These are phyloP conservation scores for Vaccinium macrocarpon DNA, from an alignment of 148 eudicot species.

Conservation along the genomic window DNA sequence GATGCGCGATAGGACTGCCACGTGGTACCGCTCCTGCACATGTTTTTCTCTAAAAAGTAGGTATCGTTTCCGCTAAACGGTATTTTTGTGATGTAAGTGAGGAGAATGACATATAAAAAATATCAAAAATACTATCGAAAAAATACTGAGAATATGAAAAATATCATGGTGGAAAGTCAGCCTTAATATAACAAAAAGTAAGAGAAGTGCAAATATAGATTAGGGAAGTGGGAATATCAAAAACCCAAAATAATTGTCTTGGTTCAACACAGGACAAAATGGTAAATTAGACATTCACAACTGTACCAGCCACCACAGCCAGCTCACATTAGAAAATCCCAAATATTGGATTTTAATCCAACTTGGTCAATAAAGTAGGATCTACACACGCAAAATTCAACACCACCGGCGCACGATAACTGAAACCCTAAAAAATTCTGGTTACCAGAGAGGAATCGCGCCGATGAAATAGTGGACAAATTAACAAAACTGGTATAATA, in stretches of 20 bases:
- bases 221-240: background rate
- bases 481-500: slow-evolving; percentile 10
- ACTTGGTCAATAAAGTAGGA: background rate
- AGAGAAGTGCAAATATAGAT: background rate
- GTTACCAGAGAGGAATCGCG: background rate
- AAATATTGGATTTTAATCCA: no score
- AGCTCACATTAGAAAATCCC: background rate
- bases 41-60: no score
- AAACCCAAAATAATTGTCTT: background rate
- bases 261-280: slow-evolving; percentile 12
- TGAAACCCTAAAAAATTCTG: background rate
- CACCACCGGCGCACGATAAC: background rate
- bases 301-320: background rate
- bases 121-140: no score
- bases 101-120: no score
- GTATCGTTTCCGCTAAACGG: no score
- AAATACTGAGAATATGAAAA: no score
- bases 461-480: background rate
- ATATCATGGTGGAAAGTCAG: no score
- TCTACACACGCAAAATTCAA: background rate
- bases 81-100: no score
- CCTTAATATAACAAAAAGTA: background rate
- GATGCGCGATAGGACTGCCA: no score
- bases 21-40: no score
- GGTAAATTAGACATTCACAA: background rate